Evolutionary conservation across 495 filamentous ascomycete genomes (phyloP).

Genomic region (Elaphomyces granulatus): DNA sequence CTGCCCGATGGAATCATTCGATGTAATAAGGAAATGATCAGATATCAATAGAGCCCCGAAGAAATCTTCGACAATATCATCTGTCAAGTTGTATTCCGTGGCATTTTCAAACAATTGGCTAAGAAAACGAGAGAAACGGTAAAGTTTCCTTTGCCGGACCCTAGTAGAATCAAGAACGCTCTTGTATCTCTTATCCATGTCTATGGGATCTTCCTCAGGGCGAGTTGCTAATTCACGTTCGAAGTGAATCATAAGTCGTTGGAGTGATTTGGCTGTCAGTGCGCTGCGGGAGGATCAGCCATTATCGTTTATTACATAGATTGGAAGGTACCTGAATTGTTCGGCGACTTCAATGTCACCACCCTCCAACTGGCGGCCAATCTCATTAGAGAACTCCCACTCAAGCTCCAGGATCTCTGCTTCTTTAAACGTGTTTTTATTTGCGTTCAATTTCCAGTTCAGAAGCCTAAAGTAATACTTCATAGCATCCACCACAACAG

Average conservation of each 20-base stretch:
- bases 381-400: conserved; percentile 89
- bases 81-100: conserved; percentile 72
- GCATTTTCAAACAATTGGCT: conserved; percentile 91
- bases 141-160: conserved; percentile 78
- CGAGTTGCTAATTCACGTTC: conserved; percentile 76
- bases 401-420: conserved; percentile 95
- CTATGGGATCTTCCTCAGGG: conserved; percentile 64
- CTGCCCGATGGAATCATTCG: conserved; percentile 45
- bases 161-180: conserved; percentile 88
- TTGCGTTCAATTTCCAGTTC: conserved; percentile 91
- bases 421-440: conserved; percentile 98
- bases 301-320: conserved; percentile 2
- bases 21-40: conserved; percentile 63
- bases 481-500: conserved; percentile 86
- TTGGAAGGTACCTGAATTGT: conserved; percentile 57
- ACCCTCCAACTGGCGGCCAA: conserved; percentile 73
- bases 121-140: conserved; percentile 73
- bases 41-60: conserved; percentile 70
- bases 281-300: conserved; percentile 35
- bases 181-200: conserved; percentile 96
- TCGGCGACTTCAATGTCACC: conserved; percentile 98
- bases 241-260: conserved; percentile 75
- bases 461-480: conserved; percentile 97
- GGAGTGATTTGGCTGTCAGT: conserved; percentile 79
- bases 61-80: conserved; percentile 51